Evolutionary conservation across 768 basidiomycete species (phyloP).

Genomic region (Amylocystis lapponica): DNA sequence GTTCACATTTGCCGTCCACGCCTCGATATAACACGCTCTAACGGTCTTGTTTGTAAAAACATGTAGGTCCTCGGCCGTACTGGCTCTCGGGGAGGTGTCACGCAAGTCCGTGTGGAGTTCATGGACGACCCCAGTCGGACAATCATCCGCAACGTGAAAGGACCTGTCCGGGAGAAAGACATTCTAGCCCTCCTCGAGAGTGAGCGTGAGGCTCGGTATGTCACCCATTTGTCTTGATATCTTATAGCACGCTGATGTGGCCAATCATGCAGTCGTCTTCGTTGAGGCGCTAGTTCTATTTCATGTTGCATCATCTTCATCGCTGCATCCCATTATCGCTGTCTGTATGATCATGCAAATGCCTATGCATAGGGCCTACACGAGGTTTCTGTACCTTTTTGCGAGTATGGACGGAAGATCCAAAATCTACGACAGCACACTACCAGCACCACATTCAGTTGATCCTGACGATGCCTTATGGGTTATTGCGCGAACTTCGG

Average conservation of each 20-base stretch:
- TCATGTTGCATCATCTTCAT: conserved; percentile 12
- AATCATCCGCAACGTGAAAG: conserved; percentile 99
- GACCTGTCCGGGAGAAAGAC: conserved; percentile 93
- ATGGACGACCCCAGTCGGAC: conserved; percentile 94
- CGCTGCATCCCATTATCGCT: conserved; percentile 6
- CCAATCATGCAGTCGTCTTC: conserved; percentile 11
- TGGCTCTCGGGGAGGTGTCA: conserved; percentile 98
- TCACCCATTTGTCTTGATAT: conserved; percentile 14
- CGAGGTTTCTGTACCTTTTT: too few relatives aligned
- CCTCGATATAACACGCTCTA: conserved; percentile 5
- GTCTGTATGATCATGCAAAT: conserved; percentile 19
- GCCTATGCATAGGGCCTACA: conserved; percentile 12
- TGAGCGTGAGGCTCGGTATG: conserved; percentile 98
- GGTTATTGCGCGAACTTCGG: too few relatives aligned
- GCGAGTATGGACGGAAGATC: too few relatives aligned
- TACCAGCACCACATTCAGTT: too few relatives aligned
- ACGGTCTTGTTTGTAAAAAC: conserved; percentile 6
- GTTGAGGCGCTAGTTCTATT: conserved; percentile 10
- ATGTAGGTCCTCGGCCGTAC: conserved; percentile 93
- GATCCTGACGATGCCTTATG: too few relatives aligned
- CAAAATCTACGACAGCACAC: too few relatives aligned
- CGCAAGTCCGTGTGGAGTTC: conserved; percentile 99
- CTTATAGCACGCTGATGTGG: not conserved
- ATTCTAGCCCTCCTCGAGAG: conserved; percentile 95
- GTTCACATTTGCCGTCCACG: conserved; percentile 33